Evolutionary conservation across 148 eudicot genomes (phyloP).

Genomic region (Mesembryanthemum crystallinum): DNA sequence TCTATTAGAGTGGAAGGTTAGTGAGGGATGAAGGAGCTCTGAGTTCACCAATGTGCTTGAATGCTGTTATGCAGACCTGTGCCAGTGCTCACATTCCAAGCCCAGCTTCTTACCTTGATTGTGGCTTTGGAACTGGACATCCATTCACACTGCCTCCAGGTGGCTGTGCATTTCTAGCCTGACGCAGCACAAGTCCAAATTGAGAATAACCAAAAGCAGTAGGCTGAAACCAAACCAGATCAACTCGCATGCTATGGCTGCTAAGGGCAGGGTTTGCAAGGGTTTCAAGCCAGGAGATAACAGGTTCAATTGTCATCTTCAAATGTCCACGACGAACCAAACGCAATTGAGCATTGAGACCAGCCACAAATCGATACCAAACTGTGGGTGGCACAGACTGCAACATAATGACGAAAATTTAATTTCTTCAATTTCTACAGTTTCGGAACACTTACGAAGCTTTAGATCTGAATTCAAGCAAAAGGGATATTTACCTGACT

Average conservation of each 20-base stretch:
- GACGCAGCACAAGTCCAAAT: constrained; percentile 67
- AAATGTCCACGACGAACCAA: constrained; percentile 71
- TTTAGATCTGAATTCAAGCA: not conserved
- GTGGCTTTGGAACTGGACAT: constrained; percentile 36
- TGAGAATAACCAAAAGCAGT: constrained; percentile 72
- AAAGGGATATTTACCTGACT: constrained; percentile 59
- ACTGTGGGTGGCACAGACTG: constrained; percentile 90
- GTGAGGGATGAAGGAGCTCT: not conserved
- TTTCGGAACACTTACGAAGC: not conserved
- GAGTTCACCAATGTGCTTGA: not conserved
- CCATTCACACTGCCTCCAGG: constrained; percentile 31
- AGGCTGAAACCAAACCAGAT: constrained; percentile 78
- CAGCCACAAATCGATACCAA: constrained; percentile 89
- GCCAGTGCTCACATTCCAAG: not conserved
- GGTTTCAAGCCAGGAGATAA: constrained; percentile 78
- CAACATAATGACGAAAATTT: constrained; percentile 13
- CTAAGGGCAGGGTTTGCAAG: constrained; percentile 65
- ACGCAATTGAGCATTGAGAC: constrained; percentile 92
- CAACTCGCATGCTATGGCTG: constrained; percentile 60
- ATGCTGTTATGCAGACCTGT: not conserved
- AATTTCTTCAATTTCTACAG: not conserved
- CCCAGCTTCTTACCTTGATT: constrained; percentile 40
- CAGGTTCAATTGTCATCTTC: constrained; percentile 47
- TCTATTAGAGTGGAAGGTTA: not conserved
- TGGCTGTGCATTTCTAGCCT: constrained; percentile 37